Conservation (phyloP, 176 grass and related monocot genomes). For the Aegilops speltoides region DNA sequence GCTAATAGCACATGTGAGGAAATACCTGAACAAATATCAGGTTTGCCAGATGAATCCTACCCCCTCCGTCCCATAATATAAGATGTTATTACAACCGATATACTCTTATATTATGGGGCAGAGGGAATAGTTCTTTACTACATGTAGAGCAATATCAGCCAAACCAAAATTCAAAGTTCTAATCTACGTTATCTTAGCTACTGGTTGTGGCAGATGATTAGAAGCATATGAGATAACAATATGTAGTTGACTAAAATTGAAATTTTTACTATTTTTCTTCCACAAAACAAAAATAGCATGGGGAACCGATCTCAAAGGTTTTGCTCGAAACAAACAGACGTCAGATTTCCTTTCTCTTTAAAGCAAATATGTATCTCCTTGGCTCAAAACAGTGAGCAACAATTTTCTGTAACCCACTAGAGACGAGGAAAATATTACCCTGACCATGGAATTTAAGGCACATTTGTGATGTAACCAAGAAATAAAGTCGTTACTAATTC, state of each 20-base stretch:
- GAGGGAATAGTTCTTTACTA: background rate
- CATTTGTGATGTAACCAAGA: background rate
- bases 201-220: background rate
- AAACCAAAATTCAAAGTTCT: background rate
- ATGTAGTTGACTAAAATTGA: background rate
- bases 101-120: too few relatives aligned
- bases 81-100: too few relatives aligned
- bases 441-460: background rate
- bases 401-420: background rate
- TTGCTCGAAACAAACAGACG: background rate
- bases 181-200: background rate
- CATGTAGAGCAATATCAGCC: background rate
- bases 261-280: background rate
- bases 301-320: background rate
- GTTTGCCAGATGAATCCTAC: background rate
- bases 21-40: background rate
- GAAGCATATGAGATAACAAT: background rate
- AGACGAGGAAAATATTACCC: background rate
- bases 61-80: too few relatives aligned
- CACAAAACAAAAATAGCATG: background rate
- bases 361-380: background rate
- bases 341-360: background rate
- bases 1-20: background rate
- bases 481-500: background rate
- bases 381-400: background rate